Percentiles rank a stretch among this genome's conserved stretches.
phyloP scores from a whole-genome alignment of 1,284 basidiomycete genomes.

The Irpex rosettiformis region DNA sequence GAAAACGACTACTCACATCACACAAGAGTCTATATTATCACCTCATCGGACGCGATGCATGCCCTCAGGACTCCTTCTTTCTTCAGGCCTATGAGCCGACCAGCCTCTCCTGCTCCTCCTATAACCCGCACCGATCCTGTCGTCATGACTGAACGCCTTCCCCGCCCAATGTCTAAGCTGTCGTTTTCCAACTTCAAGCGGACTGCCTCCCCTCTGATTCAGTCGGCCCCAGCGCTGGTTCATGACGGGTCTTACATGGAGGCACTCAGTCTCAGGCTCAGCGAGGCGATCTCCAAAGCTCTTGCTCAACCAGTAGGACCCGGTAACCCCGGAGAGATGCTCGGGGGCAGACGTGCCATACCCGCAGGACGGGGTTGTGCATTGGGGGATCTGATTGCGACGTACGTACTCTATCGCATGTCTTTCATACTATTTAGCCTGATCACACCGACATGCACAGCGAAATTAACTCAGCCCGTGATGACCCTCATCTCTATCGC shows the following conservation, averaged over 20 bases:
- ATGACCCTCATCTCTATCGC: constrained; percentile 60
- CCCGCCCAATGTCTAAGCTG: constrained; percentile 53
- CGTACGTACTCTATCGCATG: constrained; percentile 41
- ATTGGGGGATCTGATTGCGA: constrained; percentile 62
- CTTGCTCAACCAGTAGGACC: constrained; percentile 60
- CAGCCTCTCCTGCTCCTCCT: constrained; percentile 50
- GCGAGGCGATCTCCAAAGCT: constrained; percentile 76
- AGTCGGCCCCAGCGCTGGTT: constrained; percentile 41
- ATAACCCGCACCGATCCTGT: constrained; percentile 37
- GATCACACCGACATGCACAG: constrained; percentile 35
- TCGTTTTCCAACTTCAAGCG: constrained; percentile 49
- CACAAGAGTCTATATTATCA: constrained; percentile 11
- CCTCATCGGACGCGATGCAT: constrained; percentile 46
- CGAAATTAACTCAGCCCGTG: constrained; percentile 60
- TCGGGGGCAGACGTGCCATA: constrained; percentile 64
- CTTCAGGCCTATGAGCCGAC: constrained; percentile 61
- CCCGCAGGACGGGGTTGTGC: constrained; percentile 64
- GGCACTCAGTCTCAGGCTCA: constrained; percentile 68
- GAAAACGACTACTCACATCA: not conserved
- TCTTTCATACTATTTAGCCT: constrained; percentile 13
- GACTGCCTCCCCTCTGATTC: constrained; percentile 27
- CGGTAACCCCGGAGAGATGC: constrained; percentile 43
- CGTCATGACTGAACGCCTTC: constrained; percentile 37
- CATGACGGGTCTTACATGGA: constrained; percentile 79
- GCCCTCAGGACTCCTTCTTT: constrained; percentile 64